Conservation (phyloP, 768 basidiomycete species). For the Rossbeevera mucosa region DNA sequence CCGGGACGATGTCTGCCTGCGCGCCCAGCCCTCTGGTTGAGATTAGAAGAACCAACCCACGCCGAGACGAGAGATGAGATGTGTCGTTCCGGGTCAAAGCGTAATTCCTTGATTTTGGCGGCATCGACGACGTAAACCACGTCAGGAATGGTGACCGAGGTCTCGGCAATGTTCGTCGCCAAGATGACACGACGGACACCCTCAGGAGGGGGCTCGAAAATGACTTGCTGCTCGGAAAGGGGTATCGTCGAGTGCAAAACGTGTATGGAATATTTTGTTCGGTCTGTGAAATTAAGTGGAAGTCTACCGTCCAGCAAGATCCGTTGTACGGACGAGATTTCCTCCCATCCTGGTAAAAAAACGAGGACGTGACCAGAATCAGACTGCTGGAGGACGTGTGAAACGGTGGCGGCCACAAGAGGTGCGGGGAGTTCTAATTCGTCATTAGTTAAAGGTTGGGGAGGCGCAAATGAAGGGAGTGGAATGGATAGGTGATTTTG, state of each 20-base stretch:
- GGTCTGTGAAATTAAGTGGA: conserved; percentile 57
- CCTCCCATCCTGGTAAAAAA: conserved; percentile 92
- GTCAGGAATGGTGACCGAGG: conserved; percentile 91
- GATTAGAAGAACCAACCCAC: conserved; percentile 86
- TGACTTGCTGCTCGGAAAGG: conserved; percentile 79
- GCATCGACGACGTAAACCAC: conserved; percentile 93
- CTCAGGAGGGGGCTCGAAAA: conserved; percentile 75
- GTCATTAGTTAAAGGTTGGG: conserved; percentile 31
- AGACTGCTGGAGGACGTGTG: conserved; percentile 68
- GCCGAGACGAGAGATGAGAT: conserved; percentile 87
- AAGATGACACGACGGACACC: conserved; percentile 87
- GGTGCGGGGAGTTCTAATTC: conserved; percentile 78
- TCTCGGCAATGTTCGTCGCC: conserved; percentile 94
- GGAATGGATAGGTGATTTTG: neutral
- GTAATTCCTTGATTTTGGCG: conserved; percentile 82
- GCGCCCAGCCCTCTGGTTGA: conserved; percentile 88
- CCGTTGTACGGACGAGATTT: conserved; percentile 71
- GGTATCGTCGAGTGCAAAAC: conserved; percentile 88
- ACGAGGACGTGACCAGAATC: conserved; percentile 85
- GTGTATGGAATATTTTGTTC: conserved; percentile 61
- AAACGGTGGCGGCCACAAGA: conserved; percentile 75
- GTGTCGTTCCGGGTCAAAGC: conserved; percentile 83
- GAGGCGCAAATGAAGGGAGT: conserved; percentile 5
- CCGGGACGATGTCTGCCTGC: conserved; percentile 89
- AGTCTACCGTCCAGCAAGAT: conserved; percentile 50